These are phyloP conservation scores for Suhomyces choctaworum DNA, from an alignment of 1,139 yeast species.

Conservation along the genomic window DNA sequence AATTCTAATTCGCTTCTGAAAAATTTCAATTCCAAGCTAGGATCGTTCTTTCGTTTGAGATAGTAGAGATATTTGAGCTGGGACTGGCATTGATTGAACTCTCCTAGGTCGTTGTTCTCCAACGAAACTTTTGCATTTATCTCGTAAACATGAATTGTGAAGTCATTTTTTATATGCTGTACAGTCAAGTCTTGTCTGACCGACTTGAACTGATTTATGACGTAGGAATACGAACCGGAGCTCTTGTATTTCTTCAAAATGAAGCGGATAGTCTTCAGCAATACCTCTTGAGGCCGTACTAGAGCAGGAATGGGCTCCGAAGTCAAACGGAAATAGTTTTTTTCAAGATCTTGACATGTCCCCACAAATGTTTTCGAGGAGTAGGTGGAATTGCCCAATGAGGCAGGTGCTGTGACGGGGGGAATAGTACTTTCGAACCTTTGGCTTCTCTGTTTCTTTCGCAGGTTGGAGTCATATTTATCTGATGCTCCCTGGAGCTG, in stretches of 20 bases:
- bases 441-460: constrained; percentile 48
- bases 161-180: constrained; percentile 79
- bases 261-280: constrained; percentile 57
- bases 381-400: not conserved
- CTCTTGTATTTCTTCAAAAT: constrained; percentile 59
- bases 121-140: constrained; percentile 86
- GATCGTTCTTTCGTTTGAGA: constrained; percentile 13
- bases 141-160: constrained; percentile 80
- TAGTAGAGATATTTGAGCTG: constrained; percentile 67
- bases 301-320: constrained; percentile 86
- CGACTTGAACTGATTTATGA: constrained; percentile 88
- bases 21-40: constrained; percentile 13
- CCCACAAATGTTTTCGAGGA: constrained; percentile 52
- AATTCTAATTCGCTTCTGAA: constrained; percentile 54
- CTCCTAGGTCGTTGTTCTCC: constrained; percentile 82
- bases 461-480: constrained; percentile 36
- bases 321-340: constrained; percentile 77
- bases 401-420: constrained; percentile 2
- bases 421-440: constrained; percentile 48
- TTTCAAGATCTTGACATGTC: constrained; percentile 63
- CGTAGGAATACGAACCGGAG: constrained; percentile 63
- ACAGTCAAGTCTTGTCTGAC: constrained; percentile 92
- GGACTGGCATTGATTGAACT: constrained; percentile 92
- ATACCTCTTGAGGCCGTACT: constrained; percentile 71
- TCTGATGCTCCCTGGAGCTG: constrained; percentile 4